Evolutionary conservation across 768 basidiomycete genomes (phyloP).

Genomic region (Trichaptum fuscoviolaceum): DNA sequence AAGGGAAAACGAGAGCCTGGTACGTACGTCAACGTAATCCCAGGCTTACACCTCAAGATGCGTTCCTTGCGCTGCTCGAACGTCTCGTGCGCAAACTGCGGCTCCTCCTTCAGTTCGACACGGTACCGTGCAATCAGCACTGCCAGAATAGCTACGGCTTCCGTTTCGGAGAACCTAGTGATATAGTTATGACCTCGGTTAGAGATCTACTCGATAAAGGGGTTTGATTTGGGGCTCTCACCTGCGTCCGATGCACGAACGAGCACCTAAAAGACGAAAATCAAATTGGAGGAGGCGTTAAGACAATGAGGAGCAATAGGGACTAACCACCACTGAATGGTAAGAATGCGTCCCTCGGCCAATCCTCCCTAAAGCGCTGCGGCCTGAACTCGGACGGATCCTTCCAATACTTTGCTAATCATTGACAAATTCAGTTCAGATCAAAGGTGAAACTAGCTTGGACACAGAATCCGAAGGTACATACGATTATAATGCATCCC

Average conservation of each 20-base stretch:
- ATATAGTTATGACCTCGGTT: slow-evolving; percentile 24
- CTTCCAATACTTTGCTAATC: slow-evolving; percentile 32
- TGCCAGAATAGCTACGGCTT: slow-evolving; percentile 46
- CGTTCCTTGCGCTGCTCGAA: slow-evolving; percentile 41
- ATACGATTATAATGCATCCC: slow-evolving; percentile 50
- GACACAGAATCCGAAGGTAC: slow-evolving; percentile 11
- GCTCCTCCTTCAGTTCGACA: slow-evolving; percentile 46
- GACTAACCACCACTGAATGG: slow-evolving; percentile 43
- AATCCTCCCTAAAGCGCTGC: slow-evolving; percentile 47
- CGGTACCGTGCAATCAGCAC: slow-evolving; percentile 42
- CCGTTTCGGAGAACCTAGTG: slow-evolving; percentile 40
- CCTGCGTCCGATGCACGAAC: slow-evolving; percentile 43
- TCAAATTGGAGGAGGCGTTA: not conserved
- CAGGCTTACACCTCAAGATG: slow-evolving; percentile 30
- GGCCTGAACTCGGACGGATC: slow-evolving; percentile 33
- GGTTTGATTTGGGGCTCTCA: slow-evolving; percentile 13
- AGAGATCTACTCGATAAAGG: not conserved
- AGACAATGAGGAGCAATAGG: not conserved
- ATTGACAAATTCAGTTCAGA: not conserved
- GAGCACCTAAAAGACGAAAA: slow-evolving; percentile 25
- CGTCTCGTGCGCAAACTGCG: slow-evolving; percentile 40
- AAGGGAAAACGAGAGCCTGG: not conserved
- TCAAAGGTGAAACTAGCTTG: not conserved
- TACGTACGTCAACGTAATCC: slow-evolving; percentile 43
- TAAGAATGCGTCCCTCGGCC: slow-evolving; percentile 49